phyloP scores from a whole-genome alignment of 1,284 basidiomycete species.

The Earliella scabrosa region DNA sequence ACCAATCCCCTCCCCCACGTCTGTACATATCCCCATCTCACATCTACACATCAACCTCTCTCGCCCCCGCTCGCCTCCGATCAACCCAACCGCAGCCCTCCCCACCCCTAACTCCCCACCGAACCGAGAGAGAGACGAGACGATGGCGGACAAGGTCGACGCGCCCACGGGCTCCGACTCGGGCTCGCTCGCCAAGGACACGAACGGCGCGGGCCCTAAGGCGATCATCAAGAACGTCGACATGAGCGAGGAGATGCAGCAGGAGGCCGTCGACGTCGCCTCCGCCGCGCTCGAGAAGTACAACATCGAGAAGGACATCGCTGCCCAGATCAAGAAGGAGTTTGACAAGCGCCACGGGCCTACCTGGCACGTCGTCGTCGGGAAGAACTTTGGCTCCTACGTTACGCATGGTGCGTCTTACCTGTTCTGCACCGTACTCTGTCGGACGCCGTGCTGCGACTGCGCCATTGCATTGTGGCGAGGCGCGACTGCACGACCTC shows the following conservation, averaged over 20 bases:
- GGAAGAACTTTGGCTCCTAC: constrained; percentile 97
- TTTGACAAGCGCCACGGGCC: constrained; percentile 91
- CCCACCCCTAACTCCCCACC: too few species aligned
- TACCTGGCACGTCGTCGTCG: constrained; percentile 98
- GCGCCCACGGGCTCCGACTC: constrained; percentile 59
- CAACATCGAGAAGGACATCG: constrained; percentile 97
- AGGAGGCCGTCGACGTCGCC: constrained; percentile 88
- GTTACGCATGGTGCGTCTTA: constrained; percentile 88
- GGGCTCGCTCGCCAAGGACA: constrained; percentile 48
- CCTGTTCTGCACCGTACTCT: background rate
- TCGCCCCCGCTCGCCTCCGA: background rate
- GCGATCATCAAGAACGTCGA: constrained; percentile 81
- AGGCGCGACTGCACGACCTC: too few species aligned
- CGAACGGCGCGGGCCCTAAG: constrained; percentile 54
- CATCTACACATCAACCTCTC: background rate
- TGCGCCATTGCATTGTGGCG: too few species aligned
- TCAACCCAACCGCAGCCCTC: background rate
- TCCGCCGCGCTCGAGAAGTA: constrained; percentile 87
- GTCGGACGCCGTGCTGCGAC: background rate
- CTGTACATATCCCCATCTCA: background rate
- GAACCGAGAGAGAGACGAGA: too few species aligned
- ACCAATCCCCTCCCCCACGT: background rate
- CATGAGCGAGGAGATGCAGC: constrained; percentile 97
- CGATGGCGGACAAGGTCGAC: constrained; percentile 69
- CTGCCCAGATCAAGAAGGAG: constrained; percentile 97